Percentiles rank a stretch among this genome's conserved stretches.
Evolutionary conservation across 139 green algal species (phyloP).

Genomic region (Volvox africanus): DNA sequence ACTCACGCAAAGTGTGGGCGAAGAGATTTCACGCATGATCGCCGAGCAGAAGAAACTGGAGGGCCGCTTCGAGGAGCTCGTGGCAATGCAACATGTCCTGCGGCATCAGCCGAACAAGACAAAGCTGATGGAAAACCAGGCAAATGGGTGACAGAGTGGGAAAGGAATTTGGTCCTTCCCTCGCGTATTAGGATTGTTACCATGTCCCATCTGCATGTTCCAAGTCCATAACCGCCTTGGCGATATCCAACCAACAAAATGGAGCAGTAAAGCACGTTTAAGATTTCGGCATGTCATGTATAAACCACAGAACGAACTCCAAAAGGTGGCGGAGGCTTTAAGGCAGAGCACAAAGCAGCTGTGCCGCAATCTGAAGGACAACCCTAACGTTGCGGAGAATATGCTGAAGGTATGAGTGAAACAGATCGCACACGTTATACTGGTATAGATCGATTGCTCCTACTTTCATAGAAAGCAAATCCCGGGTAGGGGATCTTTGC

Average conservation of each 20-base stretch:
- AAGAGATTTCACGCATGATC: constrained; percentile 84
- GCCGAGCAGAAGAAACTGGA: constrained; percentile 82
- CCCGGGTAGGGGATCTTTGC: no score
- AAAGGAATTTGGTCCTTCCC: no score
- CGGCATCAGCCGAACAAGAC: constrained; percentile 78
- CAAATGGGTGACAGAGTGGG: background rate
- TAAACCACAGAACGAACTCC: constrained; percentile 68
- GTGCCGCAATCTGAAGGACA: constrained; percentile 87
- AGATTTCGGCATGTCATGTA: background rate
- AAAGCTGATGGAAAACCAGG: constrained; percentile 75
- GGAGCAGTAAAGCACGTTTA: no score
- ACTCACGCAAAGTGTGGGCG: constrained; percentile 79
- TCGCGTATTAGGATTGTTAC: no score
- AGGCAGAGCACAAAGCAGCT: constrained; percentile 78
- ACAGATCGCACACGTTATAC: no score
- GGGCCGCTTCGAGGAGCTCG: constrained; percentile 74
- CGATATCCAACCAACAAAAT: no score
- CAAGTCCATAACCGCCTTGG: no score
- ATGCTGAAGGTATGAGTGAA: constrained; percentile 83
- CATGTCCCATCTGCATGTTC: no score
- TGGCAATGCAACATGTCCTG: constrained; percentile 70
- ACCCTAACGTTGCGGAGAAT: constrained; percentile 87
- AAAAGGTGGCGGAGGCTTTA: constrained; percentile 76
- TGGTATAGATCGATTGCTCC: no score
- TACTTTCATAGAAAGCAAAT: no score